Percentiles rank a stretch among this genome's conserved stretches.
These are phyloP conservation scores for Yamadazyma endophytica DNA, from an alignment of 805 yeast genomes.

Conservation along the genomic window DNA sequence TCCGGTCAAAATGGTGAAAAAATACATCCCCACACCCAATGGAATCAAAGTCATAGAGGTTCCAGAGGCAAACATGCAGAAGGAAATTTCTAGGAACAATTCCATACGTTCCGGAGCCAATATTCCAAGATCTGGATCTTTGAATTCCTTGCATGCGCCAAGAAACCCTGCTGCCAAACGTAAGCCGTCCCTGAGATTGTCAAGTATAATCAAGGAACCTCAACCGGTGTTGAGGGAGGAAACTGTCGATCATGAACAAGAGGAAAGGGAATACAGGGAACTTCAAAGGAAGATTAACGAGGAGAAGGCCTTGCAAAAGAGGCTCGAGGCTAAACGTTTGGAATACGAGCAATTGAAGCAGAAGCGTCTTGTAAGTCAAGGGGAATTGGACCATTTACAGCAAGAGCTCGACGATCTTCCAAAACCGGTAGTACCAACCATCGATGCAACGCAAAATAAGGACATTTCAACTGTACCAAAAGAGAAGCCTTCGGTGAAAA, in stretches of 20 bases:
- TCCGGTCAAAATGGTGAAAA: slow-evolving; percentile 49
- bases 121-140: slow-evolving; percentile 12
- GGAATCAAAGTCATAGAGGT: slow-evolving; percentile 71
- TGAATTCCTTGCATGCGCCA: slow-evolving; percentile 9
- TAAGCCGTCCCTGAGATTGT: slow-evolving; percentile 17
- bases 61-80: slow-evolving; percentile 42
- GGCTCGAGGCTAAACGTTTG: slow-evolving; percentile 33
- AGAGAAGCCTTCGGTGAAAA: too few relatives aligned
- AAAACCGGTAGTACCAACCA: too few relatives aligned
- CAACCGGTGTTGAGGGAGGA: slow-evolving; percentile 5
- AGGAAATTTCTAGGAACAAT: slow-evolving; percentile 37
- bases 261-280: slow-evolving; percentile 21
- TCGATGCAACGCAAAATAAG: too few relatives aligned
- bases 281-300: slow-evolving; percentile 33
- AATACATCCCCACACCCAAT: slow-evolving; percentile 69
- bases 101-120: slow-evolving; percentile 30
- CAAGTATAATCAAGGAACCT: slow-evolving; percentile 12
- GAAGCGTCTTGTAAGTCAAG: slow-evolving; percentile 25
- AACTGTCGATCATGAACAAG: slow-evolving; percentile 19
- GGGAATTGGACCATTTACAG: slow-evolving; percentile 17
- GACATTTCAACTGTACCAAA: too few relatives aligned
- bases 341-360: slow-evolving; percentile 31
- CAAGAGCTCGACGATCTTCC: too few relatives aligned
- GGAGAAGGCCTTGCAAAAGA: slow-evolving; percentile 34
- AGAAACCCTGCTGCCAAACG: slow-evolving; percentile 4